phyloP scores from a whole-genome alignment of 805 yeast species.

The Yamadazyma akitaensis region DNA sequence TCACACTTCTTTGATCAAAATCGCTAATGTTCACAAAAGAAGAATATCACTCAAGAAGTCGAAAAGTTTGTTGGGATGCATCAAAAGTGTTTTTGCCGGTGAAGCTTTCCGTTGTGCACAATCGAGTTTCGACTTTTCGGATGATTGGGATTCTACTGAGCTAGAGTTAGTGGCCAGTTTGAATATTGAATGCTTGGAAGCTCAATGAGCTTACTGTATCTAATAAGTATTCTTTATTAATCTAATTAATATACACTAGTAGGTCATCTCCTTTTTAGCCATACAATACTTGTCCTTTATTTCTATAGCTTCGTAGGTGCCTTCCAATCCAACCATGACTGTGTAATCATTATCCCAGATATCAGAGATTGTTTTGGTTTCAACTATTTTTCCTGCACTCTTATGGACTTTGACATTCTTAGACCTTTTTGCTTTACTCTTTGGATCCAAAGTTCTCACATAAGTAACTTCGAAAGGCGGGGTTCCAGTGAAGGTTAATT shows the following conservation, averaged over 20 bases:
- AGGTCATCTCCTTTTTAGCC: constrained; percentile 18
- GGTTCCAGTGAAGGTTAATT: constrained; percentile 76
- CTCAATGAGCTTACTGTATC: neutral
- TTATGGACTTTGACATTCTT: constrained; percentile 15
- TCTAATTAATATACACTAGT: constrained; percentile 2
- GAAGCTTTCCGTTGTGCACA: neutral
- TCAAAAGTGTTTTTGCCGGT: neutral
- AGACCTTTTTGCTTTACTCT: constrained; percentile 31
- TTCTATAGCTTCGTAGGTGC: constrained; percentile 89
- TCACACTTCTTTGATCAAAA: neutral
- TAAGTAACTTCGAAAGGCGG: constrained; percentile 91
- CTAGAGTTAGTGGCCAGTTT: neutral
- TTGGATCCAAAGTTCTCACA: constrained; percentile 51
- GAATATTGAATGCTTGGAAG: neutral
- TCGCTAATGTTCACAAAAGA: constrained; percentile 4
- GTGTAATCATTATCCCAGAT: constrained; percentile 68
- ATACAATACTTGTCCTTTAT: constrained; percentile 81
- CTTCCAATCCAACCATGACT: constrained; percentile 79
- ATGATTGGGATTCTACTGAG: constrained; percentile 14
- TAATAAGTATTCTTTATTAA: neutral
- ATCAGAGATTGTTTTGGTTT: constrained; percentile 49
- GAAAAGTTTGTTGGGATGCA: neutral
- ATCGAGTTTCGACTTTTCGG: neutral
- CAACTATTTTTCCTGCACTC: constrained; percentile 18
- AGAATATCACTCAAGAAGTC: neutral